These are phyloP conservation scores for Areca catechu DNA, from an alignment of 176 grass and related monocot genomes.

Conservation along the genomic window DNA sequence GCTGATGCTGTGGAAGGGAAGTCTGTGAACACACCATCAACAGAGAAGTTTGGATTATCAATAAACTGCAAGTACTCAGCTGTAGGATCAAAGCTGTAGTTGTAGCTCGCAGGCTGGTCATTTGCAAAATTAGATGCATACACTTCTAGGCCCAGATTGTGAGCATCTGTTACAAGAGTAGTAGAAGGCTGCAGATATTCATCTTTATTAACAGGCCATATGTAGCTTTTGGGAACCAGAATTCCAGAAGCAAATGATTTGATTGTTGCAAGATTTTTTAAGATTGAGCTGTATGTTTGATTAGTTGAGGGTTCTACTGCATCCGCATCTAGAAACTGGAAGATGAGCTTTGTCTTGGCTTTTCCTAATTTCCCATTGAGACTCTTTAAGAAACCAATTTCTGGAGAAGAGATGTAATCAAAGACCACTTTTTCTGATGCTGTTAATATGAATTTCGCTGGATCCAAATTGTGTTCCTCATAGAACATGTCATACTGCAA, in stretches of 20 bases:
- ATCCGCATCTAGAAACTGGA: slow-evolving; percentile 47
- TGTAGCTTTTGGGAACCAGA: slow-evolving; percentile 72
- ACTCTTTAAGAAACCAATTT: slow-evolving; percentile 71
- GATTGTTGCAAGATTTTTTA: slow-evolving; percentile 48
- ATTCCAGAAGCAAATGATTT: slow-evolving; percentile 67
- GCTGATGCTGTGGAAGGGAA: slow-evolving; percentile 84
- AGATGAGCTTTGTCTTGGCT: slow-evolving; percentile 59
- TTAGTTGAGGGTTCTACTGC: slow-evolving; percentile 41
- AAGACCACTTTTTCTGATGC: slow-evolving; percentile 30
- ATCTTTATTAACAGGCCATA: slow-evolving; percentile 67
- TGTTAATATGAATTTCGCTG: slow-evolving; percentile 39
- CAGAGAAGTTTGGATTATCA: slow-evolving; percentile 58
- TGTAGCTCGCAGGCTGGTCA: slow-evolving; percentile 59
- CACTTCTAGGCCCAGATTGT: slow-evolving; percentile 60
- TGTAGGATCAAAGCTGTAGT: slow-evolving; percentile 77
- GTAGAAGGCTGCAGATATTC: slow-evolving; percentile 48
- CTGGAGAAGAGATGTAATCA: slow-evolving; percentile 79
- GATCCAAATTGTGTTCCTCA: slow-evolving; percentile 44
- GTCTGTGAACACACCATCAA: slow-evolving; percentile 79
- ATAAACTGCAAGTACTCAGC: slow-evolving; percentile 79
- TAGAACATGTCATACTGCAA: slow-evolving; percentile 57
- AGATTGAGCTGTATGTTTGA: slow-evolving; percentile 51
- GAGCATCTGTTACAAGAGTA: slow-evolving; percentile 69
- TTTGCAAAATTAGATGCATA: slow-evolving; percentile 62
- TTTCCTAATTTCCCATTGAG: slow-evolving; percentile 45